Evolutionary conservation across 352 stramenopile species (phyloP), one percentile per base, ranked within the genome.

Genomic region (Pythium vanterpoolii): DNA sequence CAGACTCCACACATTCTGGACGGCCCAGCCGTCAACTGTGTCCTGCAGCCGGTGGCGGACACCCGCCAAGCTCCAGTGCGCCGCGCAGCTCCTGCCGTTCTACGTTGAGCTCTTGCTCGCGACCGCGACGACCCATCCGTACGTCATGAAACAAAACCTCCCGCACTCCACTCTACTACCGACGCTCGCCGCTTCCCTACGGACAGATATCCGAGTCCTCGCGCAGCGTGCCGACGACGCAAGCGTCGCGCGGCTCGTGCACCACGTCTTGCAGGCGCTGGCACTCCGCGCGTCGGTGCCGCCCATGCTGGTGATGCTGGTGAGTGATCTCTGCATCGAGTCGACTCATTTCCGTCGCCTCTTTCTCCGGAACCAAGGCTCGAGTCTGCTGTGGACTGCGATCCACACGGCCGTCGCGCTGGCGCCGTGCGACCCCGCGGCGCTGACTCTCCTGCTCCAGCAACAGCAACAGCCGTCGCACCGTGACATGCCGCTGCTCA

Each of bases 251-350:
- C 72, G 72, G 3, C 54, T 81, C 27, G 61, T 65, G 1, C 77
- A 85, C 31, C 75, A 86, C 19, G 39, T 85, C 27, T 72, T 81
- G 24, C 79, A 86, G 36, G 49, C 83, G 14, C 56, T 85, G 30
- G 60, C 68, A 19, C 48, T 83, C 52, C 69, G 64, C 9, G 60
- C 67, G 19, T 62, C 61, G 21, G 50, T 85, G 2, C 76, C 79
- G 4, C 33, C 56, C 4, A 65, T 66, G 31, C 60, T 85, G 11
- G 65, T 81, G 1, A 64, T 74, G 18, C 46, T 86, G 3, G 60
- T 86, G 39, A 67, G 73, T 9, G 75, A 83, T 44, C 54, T 89
- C 5, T 55, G 70, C 46, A 55, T 57, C 13, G 39, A 76, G 21
- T 69, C 52, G 24, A 63, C 63, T 0, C 44, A 66, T 11, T 89